Evolutionary conservation across 2,329 filamentous ascomycete genomes (phyloP), one percentile per base, ranked within the genome.

Genomic region (Albophoma yamanashiensis): DNA sequence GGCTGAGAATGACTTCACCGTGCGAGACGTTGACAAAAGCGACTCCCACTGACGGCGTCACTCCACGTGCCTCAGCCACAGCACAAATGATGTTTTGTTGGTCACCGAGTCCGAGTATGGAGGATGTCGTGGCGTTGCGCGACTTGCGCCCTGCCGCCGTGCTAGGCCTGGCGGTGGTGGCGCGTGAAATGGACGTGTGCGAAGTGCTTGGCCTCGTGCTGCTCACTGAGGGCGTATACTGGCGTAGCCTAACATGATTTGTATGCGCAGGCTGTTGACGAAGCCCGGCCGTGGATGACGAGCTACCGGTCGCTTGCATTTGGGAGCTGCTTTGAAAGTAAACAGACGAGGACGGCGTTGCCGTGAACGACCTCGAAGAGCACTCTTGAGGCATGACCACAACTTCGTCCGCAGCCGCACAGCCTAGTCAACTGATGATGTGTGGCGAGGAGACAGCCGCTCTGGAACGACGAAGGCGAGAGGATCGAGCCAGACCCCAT

Each of bases 11-110:
- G 20, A 86, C 89, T 73, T 96, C 91, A 45, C 89, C 89, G 2
- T 90, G 92, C 50, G 90, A 87, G 3, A 95, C 79, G 68, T 97
- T 95, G 69, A 97, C 79, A 68, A 97, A 92, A 3, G 91, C 90
- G 47, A 96, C 78, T 0, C 93, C 92, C 2, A 97, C 87, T 0
- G 87, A 89, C 0, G 92, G 91, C 27, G 89, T 87, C 5, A 96
- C 83, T 6, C 91, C 91, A n/a, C 92, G 88, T 52, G 90, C 91
- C 71, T 97, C 92, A 67, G 86, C 90, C 56, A 97, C 75, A 4
- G 93, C 92, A 72, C 93, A 97, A n/a, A 97, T 79, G 59, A 96
- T 85, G 62, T 89, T 85, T 67, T 93, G 87, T 31, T 75, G 71
- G 39, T 84, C 82, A 15, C 74, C 76, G 9, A 75, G 73, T 56